Evolutionary conservation across 2,329 filamentous ascomycete genomes (phyloP), one percentile per base, ranked within the genome.

Genomic region (Diaporthe longicolla): DNA sequence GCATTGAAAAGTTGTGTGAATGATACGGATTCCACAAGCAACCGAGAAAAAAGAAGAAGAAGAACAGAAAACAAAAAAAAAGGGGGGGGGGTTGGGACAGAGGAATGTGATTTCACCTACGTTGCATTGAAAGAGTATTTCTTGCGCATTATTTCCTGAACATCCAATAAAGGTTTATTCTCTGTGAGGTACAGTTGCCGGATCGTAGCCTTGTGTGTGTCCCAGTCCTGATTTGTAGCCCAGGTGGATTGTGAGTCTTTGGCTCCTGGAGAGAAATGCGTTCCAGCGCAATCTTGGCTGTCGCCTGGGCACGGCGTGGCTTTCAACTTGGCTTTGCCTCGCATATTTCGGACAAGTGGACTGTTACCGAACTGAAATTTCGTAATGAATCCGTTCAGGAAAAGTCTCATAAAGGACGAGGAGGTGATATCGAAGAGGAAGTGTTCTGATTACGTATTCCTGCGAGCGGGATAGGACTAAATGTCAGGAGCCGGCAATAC

Each of bases 161-260:
- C 66, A 19, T 70, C 66, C 43, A 37, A 17, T 4, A 70, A 21
- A 48, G 52, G 19, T 55, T 21, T 58, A 21, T 70, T 57, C 29
- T 58, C 66, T 58, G 24, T 58, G n/a, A 70, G 26, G 43, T 70
- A 70, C 24, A 70, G 21, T 37, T 26, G 19, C 37, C 48, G 24
- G 55, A 70, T 58, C 48, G 37, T 58, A 8, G 52, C 24, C 37
- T 48, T 58, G 21, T 58, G 37, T 2, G 32, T 37, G 32, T 11
- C 19, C 66, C 66, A 70, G n/a, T 70, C 52, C 15, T 52, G 52
- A 2, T 55, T 48, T 21, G 66, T 70, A 24, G 66, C 52, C 66
- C 37, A 70, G 17, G 8, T 35, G 19, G 45, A 50, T 10, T n/a
- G 11, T 45, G 17, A 17, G 21, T 4, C 11, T 1, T 32, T 17